Evolutionary conservation across 1,139 yeast species (phyloP).

Genomic region (Saccharomyces hybrid): DNA sequence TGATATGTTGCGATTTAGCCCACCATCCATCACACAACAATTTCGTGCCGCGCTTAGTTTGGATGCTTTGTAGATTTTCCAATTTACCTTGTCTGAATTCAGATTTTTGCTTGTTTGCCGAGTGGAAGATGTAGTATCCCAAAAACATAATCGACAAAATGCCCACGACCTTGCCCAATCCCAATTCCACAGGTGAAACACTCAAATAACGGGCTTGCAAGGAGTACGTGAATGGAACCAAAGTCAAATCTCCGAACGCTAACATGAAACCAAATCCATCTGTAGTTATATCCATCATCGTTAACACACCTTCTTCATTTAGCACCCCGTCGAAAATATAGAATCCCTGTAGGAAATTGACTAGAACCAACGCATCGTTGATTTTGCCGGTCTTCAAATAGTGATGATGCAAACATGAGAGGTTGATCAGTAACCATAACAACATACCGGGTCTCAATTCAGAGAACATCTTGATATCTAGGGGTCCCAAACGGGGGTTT

Average conservation of each 20-base stretch:
- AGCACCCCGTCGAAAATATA: conserved; percentile 88
- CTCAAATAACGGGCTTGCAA: conserved; percentile 79
- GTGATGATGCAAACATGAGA: conserved; percentile 77
- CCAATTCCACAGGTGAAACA: conserved; percentile 54
- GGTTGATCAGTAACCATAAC: conserved; percentile 73
- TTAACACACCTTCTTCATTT: conserved; percentile 79
- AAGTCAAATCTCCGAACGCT: conserved; percentile 84
- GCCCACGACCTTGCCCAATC: conserved; percentile 34
- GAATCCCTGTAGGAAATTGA: conserved; percentile 64
- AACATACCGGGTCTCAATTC: conserved; percentile 94
- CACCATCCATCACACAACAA: conserved; percentile 93
- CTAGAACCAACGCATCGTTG: conserved; percentile 65
- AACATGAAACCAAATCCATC: conserved; percentile 98
- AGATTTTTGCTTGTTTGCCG: conserved; percentile 79
- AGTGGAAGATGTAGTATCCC: conserved; percentile 79
- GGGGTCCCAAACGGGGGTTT: conserved; percentile 78
- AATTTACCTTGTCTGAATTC: conserved; percentile 75
- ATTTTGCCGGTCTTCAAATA: conserved; percentile 54
- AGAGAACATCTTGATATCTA: conserved; percentile 86
- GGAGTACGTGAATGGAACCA: conserved; percentile 91
- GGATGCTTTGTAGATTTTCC: conserved; percentile 55
- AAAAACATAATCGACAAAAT: conserved; percentile 42
- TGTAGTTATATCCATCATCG: conserved; percentile 93
- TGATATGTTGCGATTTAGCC: conserved; percentile 87
- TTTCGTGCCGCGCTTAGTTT: conserved; percentile 71